Conservation (phyloP, 2,329 filamentous ascomycete species). For the Ophiognomonia clavigignenti-juglandacearum region DNA sequence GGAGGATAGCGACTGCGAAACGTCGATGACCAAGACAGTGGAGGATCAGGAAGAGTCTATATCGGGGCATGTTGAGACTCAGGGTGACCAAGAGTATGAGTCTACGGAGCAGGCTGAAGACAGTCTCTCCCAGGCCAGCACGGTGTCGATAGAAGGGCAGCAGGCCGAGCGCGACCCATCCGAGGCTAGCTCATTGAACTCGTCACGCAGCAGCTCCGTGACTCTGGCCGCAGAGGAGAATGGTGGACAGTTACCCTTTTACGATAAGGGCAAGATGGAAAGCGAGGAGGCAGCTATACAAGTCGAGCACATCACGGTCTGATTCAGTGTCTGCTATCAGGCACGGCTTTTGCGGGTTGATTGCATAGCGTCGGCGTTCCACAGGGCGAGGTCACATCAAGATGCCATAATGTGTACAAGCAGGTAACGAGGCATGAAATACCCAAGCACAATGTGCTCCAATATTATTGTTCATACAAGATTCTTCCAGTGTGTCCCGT, state of each 20-base stretch:
- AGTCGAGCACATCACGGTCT: not conserved
- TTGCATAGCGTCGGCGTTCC: slow-evolving; percentile 6
- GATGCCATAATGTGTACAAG: not conserved
- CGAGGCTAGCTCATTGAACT: not conserved
- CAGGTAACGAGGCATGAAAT: not conserved
- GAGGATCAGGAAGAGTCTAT: not conserved
- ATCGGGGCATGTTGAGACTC: not conserved
- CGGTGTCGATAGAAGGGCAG: no score
- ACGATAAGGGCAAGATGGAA: not conserved
- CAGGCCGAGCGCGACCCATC: not conserved
- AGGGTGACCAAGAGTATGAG: not conserved
- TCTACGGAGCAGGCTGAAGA: not conserved
- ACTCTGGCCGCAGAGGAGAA: not conserved
- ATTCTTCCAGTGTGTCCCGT: no score
- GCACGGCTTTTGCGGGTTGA: not conserved
- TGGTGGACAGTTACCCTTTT: not conserved
- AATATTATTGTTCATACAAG: not conserved
- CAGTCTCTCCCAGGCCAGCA: not conserved
- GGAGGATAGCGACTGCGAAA: no score
- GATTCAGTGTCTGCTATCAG: not conserved
- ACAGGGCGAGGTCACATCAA: not conserved
- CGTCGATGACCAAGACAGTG: not conserved
- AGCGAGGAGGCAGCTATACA: not conserved
- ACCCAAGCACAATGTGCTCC: not conserved
- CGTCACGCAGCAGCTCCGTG: not conserved